A percentile compares a stretch with the other conserved stretches of the same genome.
Conservation (phyloP, 2,329 filamentous ascomycete species). For the Fusarium sp. region DNA sequence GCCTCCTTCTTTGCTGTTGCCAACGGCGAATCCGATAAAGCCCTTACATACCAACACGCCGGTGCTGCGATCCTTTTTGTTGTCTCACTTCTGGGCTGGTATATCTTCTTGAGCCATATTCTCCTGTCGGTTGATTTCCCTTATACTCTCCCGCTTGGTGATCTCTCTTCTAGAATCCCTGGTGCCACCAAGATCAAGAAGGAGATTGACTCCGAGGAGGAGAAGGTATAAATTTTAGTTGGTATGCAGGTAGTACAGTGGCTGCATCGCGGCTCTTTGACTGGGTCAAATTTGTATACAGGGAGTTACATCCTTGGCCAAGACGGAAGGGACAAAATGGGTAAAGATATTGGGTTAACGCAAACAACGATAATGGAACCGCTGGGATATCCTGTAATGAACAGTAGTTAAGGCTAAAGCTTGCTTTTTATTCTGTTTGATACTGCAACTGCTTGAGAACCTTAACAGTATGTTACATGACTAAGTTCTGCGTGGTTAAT, state of each 20-base stretch:
- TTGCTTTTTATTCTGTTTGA: not conserved
- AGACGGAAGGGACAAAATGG: not conserved
- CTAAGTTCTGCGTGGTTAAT: too few species aligned
- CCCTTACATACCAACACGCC: not conserved
- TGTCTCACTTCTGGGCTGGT: not conserved
- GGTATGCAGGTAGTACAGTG: fast-evolving
- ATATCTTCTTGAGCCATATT: not conserved
- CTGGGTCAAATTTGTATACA: too few species aligned
- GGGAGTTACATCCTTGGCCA: too few species aligned
- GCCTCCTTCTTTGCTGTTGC: not conserved
- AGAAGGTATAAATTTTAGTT: not conserved
- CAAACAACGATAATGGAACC: fast-evolving
- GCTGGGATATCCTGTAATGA: fast-evolving
- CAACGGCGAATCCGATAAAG: not conserved
- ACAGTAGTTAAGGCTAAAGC: not conserved
- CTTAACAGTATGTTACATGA: not conserved
- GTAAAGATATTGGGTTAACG: too few species aligned
- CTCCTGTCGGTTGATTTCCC: not conserved
- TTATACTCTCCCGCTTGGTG: not conserved
- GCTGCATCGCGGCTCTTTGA: fast-evolving
- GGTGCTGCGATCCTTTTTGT: not conserved
- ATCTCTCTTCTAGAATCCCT: not conserved
- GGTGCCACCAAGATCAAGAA: not conserved
- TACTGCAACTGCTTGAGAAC: not conserved
- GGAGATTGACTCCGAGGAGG: not conserved